Conservation (phyloP, 441 rosid genomes). For the Kokia cookei region DNA sequence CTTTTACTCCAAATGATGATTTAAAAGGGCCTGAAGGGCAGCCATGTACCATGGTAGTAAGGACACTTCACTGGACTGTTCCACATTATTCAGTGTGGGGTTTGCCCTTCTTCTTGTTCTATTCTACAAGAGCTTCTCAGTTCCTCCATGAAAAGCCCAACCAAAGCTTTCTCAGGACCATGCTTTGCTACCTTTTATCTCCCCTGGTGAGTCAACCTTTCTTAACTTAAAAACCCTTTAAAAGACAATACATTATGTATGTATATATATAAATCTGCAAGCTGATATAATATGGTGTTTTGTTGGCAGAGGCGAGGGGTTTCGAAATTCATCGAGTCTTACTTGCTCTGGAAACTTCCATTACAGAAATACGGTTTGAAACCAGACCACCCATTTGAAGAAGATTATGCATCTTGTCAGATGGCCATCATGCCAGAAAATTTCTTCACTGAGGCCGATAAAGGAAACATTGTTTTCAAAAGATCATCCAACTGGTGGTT, state of each 20-base stretch:
- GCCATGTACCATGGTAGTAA: conserved; percentile 74
- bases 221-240: background rate
- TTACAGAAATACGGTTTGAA: conserved; percentile 65
- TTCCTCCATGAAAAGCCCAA: conserved; percentile 71
- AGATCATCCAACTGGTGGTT: conserved; percentile 73
- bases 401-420: conserved; percentile 88
- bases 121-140: conserved; percentile 81
- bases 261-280: background rate
- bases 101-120: conserved; percentile 78
- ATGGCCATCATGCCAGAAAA: conserved; percentile 79
- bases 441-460: conserved; percentile 78
- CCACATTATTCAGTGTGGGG: conserved; percentile 94
- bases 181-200: conserved; percentile 52
- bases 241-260: background rate
- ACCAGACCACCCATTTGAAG: conserved; percentile 80
- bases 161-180: conserved; percentile 39
- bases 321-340: conserved; percentile 83
- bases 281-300: background rate
- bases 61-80: conserved; percentile 79
- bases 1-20: background rate
- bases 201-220: conserved; percentile 45
- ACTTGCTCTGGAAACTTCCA: conserved; percentile 68
- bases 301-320: conserved; percentile 49
- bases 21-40: conserved; percentile 19
- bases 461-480: conserved; percentile 71